phyloP scores from a whole-genome alignment of 1,139 yeast genomes.

The Debaryomycetaceae sp. region DNA sequence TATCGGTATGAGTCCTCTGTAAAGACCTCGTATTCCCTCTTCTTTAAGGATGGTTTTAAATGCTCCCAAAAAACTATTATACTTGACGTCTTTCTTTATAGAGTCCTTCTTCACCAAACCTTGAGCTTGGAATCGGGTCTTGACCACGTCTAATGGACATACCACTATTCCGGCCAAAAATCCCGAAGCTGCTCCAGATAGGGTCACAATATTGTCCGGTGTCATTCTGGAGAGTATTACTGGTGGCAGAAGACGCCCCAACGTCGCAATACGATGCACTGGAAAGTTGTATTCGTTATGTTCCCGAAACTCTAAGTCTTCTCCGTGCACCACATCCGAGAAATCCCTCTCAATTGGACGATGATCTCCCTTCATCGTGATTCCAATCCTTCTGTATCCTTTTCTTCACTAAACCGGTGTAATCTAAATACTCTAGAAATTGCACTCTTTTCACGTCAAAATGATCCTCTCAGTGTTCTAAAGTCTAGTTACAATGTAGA shows the following conservation, averaged over 20 bases:
- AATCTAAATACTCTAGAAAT: too few relatives aligned
- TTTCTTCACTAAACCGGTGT: background rate
- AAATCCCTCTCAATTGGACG: slow-evolving; percentile 20
- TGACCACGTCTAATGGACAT: slow-evolving; percentile 47
- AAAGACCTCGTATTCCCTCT: slow-evolving; percentile 81
- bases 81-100: slow-evolving; percentile 21
- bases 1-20: slow-evolving; percentile 88
- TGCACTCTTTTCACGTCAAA: too few relatives aligned
- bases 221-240: slow-evolving; percentile 20
- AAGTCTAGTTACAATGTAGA: too few relatives aligned
- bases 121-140: slow-evolving; percentile 46
- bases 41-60: slow-evolving; percentile 61
- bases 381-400: background rate
- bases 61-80: slow-evolving; percentile 60
- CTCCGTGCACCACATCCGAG: slow-evolving; percentile 40
- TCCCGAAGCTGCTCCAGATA: slow-evolving; percentile 46
- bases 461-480: too few relatives aligned
- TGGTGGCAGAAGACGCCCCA: slow-evolving; percentile 24
- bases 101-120: slow-evolving; percentile 18
- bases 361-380: background rate
- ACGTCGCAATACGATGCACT: slow-evolving; percentile 19
- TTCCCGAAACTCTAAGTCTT: slow-evolving; percentile 34
- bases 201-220: slow-evolving; percentile 36
- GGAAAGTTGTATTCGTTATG: slow-evolving; percentile 19
- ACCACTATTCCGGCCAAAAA: slow-evolving; percentile 46